These are phyloP conservation scores for Solanum pennellii DNA, from an alignment of 257 asterid species.

Conservation along the genomic window DNA sequence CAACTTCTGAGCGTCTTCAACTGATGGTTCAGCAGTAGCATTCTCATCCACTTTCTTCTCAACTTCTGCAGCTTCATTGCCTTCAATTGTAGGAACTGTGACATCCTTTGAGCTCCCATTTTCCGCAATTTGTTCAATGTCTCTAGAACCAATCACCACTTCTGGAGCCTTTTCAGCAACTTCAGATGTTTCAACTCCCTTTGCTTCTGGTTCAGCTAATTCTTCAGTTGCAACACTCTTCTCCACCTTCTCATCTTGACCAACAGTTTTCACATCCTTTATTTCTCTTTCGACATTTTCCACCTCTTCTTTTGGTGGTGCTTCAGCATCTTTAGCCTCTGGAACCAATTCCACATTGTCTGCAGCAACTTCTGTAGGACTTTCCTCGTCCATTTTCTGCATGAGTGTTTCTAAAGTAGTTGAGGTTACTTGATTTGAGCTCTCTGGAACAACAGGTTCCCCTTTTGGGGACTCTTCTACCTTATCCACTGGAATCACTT, in stretches of 20 bases:
- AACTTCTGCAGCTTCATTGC: conserved; percentile 12
- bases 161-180: conserved; percentile 10
- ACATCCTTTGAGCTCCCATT: conserved; percentile 7
- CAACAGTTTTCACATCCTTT: conserved; percentile 6
- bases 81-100: conserved; percentile 5
- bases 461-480: background rate
- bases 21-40: background rate
- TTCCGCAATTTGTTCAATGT: conserved; percentile 14
- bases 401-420: conserved; percentile 4
- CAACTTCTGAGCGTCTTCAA: conserved; percentile 11
- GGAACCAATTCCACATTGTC: conserved; percentile 14
- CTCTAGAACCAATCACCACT: conserved; percentile 25
- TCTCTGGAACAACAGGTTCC: conserved; percentile 14
- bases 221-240: conserved; percentile 14
- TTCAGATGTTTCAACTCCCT: conserved; percentile 12
- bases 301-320: conserved; percentile 4
- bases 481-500: conserved; percentile 6
- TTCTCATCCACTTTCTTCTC: conserved; percentile 15
- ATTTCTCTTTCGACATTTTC: conserved; percentile 11
- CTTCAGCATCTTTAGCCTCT: conserved; percentile 5
- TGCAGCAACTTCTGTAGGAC: background rate
- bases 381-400: conserved; percentile 8
- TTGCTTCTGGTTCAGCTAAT: conserved; percentile 7
- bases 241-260: background rate
- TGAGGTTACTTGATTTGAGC: conserved; percentile 5